phyloP scores from a whole-genome alignment of 345 rosid genomes.

The Corymbia maculata region DNA sequence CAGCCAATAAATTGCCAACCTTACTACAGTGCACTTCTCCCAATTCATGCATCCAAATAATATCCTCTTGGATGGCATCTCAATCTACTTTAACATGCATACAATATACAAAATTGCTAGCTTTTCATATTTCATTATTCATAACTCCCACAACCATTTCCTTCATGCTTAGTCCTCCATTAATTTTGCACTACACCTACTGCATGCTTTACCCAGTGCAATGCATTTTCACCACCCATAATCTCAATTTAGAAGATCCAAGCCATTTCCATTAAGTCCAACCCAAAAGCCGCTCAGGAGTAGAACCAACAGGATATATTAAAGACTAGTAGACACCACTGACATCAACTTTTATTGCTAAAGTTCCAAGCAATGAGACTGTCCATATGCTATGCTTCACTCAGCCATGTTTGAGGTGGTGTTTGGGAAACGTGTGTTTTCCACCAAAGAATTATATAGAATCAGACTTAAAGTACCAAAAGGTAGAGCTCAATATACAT shows the following conservation, averaged over 20 bases:
- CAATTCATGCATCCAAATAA: neutral
- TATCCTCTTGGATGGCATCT: neutral
- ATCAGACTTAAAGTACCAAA: neutral
- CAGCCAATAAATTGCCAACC: neutral
- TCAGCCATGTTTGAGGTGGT: neutral
- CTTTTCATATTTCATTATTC: neutral
- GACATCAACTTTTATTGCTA: neutral
- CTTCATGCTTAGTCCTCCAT: neutral
- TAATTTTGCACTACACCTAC: neutral
- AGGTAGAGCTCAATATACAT: neutral
- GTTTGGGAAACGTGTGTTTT: neutral
- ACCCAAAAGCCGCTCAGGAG: neutral
- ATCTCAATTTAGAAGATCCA: neutral
- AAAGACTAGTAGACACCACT: neutral
- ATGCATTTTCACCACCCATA: neutral
- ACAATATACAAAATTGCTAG: neutral
- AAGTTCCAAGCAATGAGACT: neutral
- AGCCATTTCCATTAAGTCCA: neutral
- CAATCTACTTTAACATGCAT: neutral
- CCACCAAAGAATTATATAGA: neutral
- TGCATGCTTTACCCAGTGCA: neutral
- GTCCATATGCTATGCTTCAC: neutral
- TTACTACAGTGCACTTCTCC: neutral
- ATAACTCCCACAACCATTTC: neutral
- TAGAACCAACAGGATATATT: neutral